phyloP scores from a whole-genome alignment of 176 grass and related monocot genomes.

The Eragrostis nindensis region DNA sequence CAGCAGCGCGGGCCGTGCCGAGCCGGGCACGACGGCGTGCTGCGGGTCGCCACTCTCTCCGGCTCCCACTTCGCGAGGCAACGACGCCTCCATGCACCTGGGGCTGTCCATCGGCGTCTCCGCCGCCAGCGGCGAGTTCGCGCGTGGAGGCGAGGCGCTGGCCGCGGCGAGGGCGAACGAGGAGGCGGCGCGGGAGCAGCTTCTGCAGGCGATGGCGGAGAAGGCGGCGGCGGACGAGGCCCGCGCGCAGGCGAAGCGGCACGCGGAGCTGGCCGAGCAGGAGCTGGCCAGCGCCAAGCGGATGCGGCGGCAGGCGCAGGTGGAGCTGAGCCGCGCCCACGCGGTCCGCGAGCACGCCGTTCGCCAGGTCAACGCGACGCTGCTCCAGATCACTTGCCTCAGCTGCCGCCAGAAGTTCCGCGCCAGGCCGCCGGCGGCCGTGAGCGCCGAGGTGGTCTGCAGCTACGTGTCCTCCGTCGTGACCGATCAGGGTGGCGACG shows the following conservation, averaged over 20 bases:
- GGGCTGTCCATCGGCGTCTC: constrained; percentile 63
- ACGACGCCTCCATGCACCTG: constrained; percentile 43
- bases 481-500: constrained; percentile 56
- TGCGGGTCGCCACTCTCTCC: not conserved
- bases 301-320: constrained; percentile 79
- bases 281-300: constrained; percentile 80
- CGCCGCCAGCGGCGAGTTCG: constrained; percentile 2
- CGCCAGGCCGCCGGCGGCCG: not conserved
- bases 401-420: constrained; percentile 81
- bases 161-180: constrained; percentile 13
- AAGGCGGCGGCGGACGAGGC: constrained; percentile 70
- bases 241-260: constrained; percentile 68
- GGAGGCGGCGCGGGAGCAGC: constrained; percentile 41
- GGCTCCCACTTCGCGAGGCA: not conserved
- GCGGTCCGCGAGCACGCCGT: constrained; percentile 79
- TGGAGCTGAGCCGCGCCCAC: constrained; percentile 84
- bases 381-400: constrained; percentile 86
- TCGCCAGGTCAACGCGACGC: constrained; percentile 68
- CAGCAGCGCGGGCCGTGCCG: not conserved
- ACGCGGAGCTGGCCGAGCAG: constrained; percentile 81
- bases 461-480: constrained; percentile 76
- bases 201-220: constrained; percentile 55
- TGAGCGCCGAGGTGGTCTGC: constrained; percentile 51
- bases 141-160: not conserved
- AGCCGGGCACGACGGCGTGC: not conserved